A percentile compares a stretch with the other conserved stretches of the same genome.
Evolutionary conservation across 2,329 filamentous ascomycete genomes (phyloP).

Genomic region (Microdochium bolleyi): DNA sequence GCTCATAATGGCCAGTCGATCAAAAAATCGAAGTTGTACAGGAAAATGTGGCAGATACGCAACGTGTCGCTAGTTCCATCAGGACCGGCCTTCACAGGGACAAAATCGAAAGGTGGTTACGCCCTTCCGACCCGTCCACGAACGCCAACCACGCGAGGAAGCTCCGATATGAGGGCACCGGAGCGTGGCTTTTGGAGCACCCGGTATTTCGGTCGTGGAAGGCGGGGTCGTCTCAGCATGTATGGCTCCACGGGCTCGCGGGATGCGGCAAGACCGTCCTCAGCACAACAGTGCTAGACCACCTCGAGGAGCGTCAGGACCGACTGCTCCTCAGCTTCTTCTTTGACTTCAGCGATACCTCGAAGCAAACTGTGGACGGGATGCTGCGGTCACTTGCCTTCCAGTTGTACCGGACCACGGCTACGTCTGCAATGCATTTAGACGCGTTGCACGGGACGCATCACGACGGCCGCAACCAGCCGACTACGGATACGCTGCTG

Average conservation of each 20-base stretch:
- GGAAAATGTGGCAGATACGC: background rate
- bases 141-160: slow-evolving; percentile 22
- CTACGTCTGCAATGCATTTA: background rate
- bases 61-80: background rate
- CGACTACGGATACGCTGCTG: slow-evolving; percentile 13
- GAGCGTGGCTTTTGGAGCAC: slow-evolving; percentile 23
- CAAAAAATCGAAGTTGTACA: background rate
- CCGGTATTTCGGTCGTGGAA: slow-evolving; percentile 21
- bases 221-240: slow-evolving; percentile 12
- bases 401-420: slow-evolving; percentile 10
- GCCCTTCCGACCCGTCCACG: slow-evolving; percentile 21
- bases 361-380: slow-evolving; percentile 9
- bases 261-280: slow-evolving; percentile 34
- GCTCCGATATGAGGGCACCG: slow-evolving; percentile 20
- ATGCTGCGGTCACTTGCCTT: slow-evolving; percentile 8
- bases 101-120: slow-evolving; percentile 18
- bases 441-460: slow-evolving; percentile 6
- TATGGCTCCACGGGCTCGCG: slow-evolving; percentile 29
- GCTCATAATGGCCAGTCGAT: background rate
- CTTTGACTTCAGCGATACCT: slow-evolving; percentile 12
- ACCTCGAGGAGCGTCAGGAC: slow-evolving; percentile 7
- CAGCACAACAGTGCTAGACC: slow-evolving; percentile 24
- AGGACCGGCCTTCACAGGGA: background rate
- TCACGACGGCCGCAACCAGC: slow-evolving; percentile 13
- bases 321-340: slow-evolving; percentile 6